These are phyloP conservation scores for Endoconidiophora laricicola DNA, from an alignment of 2,329 filamentous ascomycete species.

Conservation along the genomic window DNA sequence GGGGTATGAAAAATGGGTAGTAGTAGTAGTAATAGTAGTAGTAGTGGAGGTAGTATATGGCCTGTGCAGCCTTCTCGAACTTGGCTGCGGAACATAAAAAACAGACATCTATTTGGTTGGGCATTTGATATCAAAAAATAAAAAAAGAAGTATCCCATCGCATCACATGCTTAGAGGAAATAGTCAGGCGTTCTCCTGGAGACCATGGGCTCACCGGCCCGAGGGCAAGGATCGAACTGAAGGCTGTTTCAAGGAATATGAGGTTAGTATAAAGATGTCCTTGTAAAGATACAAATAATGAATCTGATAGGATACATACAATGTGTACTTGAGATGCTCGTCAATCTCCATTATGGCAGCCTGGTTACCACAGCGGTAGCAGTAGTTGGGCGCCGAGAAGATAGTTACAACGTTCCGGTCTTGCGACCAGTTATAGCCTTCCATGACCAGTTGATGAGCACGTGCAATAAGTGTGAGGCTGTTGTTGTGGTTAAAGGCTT, in stretches of 20 bases:
- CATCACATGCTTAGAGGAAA: conserved; percentile 55
- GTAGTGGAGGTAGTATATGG: too few species aligned
- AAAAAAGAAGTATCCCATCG: background rate
- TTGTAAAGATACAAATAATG: background rate
- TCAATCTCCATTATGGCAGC: conserved; percentile 99
- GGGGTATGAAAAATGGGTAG: background rate
- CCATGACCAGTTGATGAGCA: conserved; percentile 97
- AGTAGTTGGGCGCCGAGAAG: conserved; percentile 91
- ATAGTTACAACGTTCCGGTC: conserved; percentile 97
- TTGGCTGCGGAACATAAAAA: background rate
- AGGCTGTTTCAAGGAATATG: conserved; percentile 43
- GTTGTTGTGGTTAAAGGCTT: conserved; percentile 99
- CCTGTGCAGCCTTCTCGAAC: too few species aligned
- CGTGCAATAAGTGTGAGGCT: conserved; percentile 87
- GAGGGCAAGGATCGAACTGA: conserved; percentile 96
- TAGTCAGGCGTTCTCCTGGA: conserved; percentile 93
- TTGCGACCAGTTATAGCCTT: conserved; percentile 99
- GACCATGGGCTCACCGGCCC: conserved; percentile 96
- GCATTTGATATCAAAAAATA: conserved; percentile 4
- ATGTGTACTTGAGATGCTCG: conserved; percentile 97
- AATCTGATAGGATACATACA: conserved; percentile 44
- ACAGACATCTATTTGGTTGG: conserved; percentile 1
- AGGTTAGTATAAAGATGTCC: conserved; percentile 13
- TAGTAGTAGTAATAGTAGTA: too few species aligned
- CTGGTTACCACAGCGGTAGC: conserved; percentile 97